A percentile compares a stretch with the other conserved stretches of the same genome.
Conservation (phyloP, 176 grass and related monocot species). For the Oryza coarctata region DNA sequence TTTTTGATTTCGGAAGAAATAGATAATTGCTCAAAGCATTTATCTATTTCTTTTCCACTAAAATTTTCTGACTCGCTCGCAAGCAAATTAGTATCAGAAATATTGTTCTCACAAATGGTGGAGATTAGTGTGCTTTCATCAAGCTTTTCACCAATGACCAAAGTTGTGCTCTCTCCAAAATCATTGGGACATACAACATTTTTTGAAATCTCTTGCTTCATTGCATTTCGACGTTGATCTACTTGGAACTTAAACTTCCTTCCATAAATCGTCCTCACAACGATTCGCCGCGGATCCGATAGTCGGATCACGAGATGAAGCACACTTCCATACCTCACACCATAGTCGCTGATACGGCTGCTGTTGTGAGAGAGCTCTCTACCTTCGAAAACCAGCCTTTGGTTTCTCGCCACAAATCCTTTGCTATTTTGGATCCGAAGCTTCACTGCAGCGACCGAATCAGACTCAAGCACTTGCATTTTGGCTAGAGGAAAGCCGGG, state of each 20-base stretch:
- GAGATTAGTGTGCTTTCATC: conserved; percentile 43
- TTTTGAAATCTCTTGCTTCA: conserved; percentile 44
- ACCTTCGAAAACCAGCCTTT: conserved; percentile 55
- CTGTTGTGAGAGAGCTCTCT: conserved; percentile 46
- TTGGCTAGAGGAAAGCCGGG: conserved; percentile 5
- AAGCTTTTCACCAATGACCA: conserved; percentile 41
- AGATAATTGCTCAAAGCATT: conserved; percentile 36
- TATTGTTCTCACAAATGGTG: conserved; percentile 29
- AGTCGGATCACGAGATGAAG: conserved; percentile 52
- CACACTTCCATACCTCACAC: conserved; percentile 42
- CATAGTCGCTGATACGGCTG: conserved; percentile 43
- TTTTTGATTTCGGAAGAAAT: not conserved
- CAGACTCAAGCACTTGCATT: conserved; percentile 20
- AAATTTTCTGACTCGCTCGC: conserved; percentile 44
- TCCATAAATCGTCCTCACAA: conserved; percentile 47
- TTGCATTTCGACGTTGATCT: conserved; percentile 28
- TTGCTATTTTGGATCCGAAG: conserved; percentile 47
- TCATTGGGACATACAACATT: conserved; percentile 17
- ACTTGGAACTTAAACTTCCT: conserved; percentile 45
- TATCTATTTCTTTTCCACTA: conserved; percentile 33
- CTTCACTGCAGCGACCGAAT: conserved; percentile 51
- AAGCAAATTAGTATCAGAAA: conserved; percentile 41
- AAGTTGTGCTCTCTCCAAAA: conserved; percentile 30
- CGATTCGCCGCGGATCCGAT: conserved; percentile 34
- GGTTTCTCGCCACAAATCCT: conserved; percentile 44